Conservation (phyloP, 352 stramenopile genomes). For the Plasmopara halstedii region DNA sequence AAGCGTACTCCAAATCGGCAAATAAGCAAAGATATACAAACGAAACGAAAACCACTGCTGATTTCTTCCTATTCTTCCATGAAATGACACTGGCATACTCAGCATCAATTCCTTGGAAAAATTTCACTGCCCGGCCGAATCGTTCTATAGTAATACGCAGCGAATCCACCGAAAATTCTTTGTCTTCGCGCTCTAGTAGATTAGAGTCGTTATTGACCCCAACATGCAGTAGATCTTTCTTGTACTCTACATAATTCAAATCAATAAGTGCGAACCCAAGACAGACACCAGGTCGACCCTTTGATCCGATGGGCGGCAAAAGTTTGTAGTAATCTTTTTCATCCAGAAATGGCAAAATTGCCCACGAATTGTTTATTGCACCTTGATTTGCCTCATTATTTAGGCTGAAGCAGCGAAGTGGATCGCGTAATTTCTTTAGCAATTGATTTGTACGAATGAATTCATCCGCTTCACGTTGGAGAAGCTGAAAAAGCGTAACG, state of each 20-base stretch:
- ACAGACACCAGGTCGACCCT: constrained; percentile 26
- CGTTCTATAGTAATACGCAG: constrained; percentile 68
- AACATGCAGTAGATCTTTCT: constrained; percentile 59
- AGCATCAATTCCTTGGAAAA: constrained; percentile 67
- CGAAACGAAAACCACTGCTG: constrained; percentile 40
- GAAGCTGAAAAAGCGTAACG: constrained; percentile 72
- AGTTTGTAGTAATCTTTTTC: constrained; percentile 49
- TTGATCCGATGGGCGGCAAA: constrained; percentile 21
- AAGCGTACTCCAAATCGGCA: constrained; percentile 63
- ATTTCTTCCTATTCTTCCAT: constrained; percentile 84
- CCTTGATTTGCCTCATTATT: constrained; percentile 29
- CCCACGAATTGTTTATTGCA: constrained; percentile 31
- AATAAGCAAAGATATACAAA: constrained; percentile 68
- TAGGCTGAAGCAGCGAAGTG: constrained; percentile 39
- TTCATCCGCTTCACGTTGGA: constrained; percentile 61
- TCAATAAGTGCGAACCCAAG: constrained; percentile 51
- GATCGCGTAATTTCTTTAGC: constrained; percentile 35
- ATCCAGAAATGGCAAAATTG: constrained; percentile 21
- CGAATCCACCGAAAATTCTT: constrained; percentile 76
- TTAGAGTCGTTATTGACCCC: constrained; percentile 43
- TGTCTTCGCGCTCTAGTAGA: constrained; percentile 55
- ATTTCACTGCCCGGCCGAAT: constrained; percentile 52
- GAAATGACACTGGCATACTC: constrained; percentile 75
- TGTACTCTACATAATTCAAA: constrained; percentile 65
- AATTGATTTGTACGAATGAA: constrained; percentile 49